Conservation (phyloP, 805 yeast genomes). For the Saccharomycopsis javanensis region DNA sequence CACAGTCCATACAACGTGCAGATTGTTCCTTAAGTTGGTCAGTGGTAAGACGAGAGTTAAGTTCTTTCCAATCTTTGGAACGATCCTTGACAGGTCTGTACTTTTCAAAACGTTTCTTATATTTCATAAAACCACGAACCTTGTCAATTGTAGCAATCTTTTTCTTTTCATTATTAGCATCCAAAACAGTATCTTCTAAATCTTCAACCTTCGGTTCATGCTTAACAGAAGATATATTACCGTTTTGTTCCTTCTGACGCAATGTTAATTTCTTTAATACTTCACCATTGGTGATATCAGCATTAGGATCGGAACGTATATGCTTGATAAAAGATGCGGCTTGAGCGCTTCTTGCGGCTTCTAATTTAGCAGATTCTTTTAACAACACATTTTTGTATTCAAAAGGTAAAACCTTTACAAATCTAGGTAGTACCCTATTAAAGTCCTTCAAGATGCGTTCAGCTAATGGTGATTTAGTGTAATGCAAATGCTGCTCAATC, state of each 20-base stretch:
- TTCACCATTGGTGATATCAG: slow-evolving; percentile 87
- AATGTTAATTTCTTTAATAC: slow-evolving; percentile 49
- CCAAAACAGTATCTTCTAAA: slow-evolving; percentile 79
- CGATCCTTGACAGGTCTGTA: slow-evolving; percentile 72
- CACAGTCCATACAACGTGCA: slow-evolving; percentile 99
- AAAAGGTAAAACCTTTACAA: slow-evolving; percentile 85
- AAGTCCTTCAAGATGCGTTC: slow-evolving; percentile 74
- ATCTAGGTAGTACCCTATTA: slow-evolving; percentile 77
- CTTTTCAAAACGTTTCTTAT: slow-evolving; percentile 78
- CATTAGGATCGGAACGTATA: slow-evolving; percentile 61
- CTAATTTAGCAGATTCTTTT: slow-evolving; percentile 58
- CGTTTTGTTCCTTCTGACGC: slow-evolving; percentile 26
- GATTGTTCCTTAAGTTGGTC: slow-evolving; percentile 86
- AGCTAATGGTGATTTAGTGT: slow-evolving; percentile 88
- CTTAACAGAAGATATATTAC: slow-evolving; percentile 24
- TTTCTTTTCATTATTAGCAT: slow-evolving; percentile 53
- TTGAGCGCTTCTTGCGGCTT: slow-evolving; percentile 46
- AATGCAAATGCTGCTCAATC: slow-evolving; percentile 90
- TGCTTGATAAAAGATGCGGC: slow-evolving; percentile 56
- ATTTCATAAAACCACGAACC: slow-evolving; percentile 86
- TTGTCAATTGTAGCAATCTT: slow-evolving; percentile 60
- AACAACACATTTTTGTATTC: slow-evolving; percentile 89
- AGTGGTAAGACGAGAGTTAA: slow-evolving; percentile 69
- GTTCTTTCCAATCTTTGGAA: slow-evolving; percentile 86
- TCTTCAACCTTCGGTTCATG: slow-evolving; percentile 81